phyloP scores from a whole-genome alignment of 169 alveolate species.

The Plasmodium reichenowi region DNA sequence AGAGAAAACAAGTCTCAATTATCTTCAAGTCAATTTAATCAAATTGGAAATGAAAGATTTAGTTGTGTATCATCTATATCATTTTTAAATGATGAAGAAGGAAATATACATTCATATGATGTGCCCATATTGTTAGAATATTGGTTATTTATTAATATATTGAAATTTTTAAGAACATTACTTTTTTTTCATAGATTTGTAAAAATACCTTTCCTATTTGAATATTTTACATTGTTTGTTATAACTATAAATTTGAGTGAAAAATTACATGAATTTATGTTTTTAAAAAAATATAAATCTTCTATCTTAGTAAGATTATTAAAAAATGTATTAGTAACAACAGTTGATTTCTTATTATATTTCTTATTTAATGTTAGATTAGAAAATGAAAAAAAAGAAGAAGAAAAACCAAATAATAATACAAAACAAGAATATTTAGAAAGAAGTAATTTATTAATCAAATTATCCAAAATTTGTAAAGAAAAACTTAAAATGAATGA shows the following conservation, averaged over 20 bases:
- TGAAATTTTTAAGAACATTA: conserved; percentile 24
- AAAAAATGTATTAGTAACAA: conserved; percentile 36
- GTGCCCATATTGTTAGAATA: conserved; percentile 57
- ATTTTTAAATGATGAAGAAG: conserved; percentile 1
- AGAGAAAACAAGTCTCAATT: too few species aligned
- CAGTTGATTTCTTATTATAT: conserved; percentile 42
- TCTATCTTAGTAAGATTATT: conserved; percentile 48
- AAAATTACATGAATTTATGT: conserved; percentile 52
- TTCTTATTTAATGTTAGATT: conserved; percentile 50
- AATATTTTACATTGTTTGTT: conserved; percentile 37
- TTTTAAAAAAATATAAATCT: conserved; percentile 57
- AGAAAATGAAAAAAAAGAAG: conserved; percentile 32
- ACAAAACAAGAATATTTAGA: conserved; percentile 13
- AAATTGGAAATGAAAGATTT: too few species aligned
- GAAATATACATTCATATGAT: conserved; percentile 16
- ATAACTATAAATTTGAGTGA: conserved; percentile 53
- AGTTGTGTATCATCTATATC: too few species aligned
- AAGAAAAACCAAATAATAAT: background rate
- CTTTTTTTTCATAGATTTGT: conserved; percentile 27
- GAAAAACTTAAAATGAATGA: conserved; percentile 50
- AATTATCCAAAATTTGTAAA: conserved; percentile 25
- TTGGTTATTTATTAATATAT: conserved; percentile 57
- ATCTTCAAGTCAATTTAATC: too few species aligned
- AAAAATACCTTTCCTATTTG: conserved; percentile 25
- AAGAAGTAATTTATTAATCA: conserved; percentile 66